Evolutionary conservation across 306 rosid species (phyloP).

Genomic region (Luffa aegyptiaca): DNA sequence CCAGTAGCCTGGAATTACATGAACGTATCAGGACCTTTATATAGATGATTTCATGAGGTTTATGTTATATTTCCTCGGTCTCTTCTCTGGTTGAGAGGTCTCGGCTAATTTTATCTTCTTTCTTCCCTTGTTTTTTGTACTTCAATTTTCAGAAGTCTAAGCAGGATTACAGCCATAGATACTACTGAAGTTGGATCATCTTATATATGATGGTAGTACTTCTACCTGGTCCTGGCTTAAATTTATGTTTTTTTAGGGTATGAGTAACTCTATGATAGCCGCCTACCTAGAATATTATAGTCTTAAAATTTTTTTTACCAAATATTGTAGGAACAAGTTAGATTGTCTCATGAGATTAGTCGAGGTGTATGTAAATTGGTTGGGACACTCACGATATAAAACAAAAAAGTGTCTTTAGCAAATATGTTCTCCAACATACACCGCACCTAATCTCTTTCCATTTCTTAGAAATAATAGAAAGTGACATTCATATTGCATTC

Average conservation of each 20-base stretch:
- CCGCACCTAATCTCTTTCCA: background rate
- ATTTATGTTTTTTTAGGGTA: background rate
- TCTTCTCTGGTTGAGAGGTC: background rate
- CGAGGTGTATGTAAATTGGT: background rate
- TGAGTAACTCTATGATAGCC: background rate
- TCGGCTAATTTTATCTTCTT: background rate
- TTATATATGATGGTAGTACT: background rate
- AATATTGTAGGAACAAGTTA: background rate
- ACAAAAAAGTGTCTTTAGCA: background rate
- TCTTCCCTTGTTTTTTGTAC: background rate
- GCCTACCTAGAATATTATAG: background rate
- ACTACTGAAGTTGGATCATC: background rate
- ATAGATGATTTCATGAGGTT: background rate
- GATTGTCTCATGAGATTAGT: background rate
- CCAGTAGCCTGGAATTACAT: background rate
- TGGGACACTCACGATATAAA: background rate
- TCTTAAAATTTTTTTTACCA: background rate
- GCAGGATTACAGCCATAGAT: slow-evolving; percentile 4
- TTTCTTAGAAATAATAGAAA: background rate
- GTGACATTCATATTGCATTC: background rate
- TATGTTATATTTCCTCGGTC: background rate
- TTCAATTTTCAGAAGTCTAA: background rate
- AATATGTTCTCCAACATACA: background rate
- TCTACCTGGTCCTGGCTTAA: slow-evolving; percentile 6
- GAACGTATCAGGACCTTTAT: background rate